Percentiles rank a stretch among this genome's conserved stretches.
phyloP scores from a whole-genome alignment of 1,284 basidiomycete genomes.

The Cutaneotrichosporon sp. region DNA sequence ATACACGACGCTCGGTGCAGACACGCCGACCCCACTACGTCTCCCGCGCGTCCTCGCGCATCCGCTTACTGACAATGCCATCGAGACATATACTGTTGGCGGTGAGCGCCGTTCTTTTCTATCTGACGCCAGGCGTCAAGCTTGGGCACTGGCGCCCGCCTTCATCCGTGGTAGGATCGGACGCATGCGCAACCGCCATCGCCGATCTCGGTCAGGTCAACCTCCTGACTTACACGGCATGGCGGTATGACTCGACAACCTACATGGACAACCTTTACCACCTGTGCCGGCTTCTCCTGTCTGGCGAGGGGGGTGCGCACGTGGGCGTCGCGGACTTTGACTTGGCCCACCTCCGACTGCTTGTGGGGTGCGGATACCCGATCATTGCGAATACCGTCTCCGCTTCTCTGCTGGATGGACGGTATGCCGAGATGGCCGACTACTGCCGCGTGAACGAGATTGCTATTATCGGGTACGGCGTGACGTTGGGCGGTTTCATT shows the following conservation, averaged over 20 bases:
- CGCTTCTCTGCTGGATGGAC: constrained; percentile 26
- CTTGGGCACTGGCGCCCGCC: constrained; percentile 5
- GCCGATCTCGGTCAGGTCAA: not conserved
- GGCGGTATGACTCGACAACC: constrained; percentile 1
- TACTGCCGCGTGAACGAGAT: constrained; percentile 20
- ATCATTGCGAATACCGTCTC: constrained; percentile 25
- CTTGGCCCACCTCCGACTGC: constrained; percentile 25
- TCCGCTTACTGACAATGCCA: not conserved
- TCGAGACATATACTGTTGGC: not conserved
- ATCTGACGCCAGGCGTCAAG: not conserved
- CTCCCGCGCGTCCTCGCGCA: not conserved
- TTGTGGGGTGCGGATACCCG: constrained; percentile 18
- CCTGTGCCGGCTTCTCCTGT: constrained; percentile 2
- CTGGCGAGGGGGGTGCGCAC: not conserved
- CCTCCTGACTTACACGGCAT: constrained; percentile 8
- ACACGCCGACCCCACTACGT: not conserved
- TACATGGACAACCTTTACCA: constrained; percentile 13
- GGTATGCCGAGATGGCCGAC: constrained; percentile 21
- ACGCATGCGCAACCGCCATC: constrained; percentile 5
- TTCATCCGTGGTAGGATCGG: constrained; percentile 1
- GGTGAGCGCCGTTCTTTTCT: not conserved
- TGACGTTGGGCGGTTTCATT: constrained; percentile 26
- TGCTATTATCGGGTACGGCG: constrained; percentile 25
- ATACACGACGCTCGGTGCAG: not conserved
- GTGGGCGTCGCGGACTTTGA: constrained; percentile 31